Evolutionary conservation across 352 stramenopile species (phyloP), one percentile per base, ranked within the genome.

Genomic region (Pythium vanterpoolii): DNA sequence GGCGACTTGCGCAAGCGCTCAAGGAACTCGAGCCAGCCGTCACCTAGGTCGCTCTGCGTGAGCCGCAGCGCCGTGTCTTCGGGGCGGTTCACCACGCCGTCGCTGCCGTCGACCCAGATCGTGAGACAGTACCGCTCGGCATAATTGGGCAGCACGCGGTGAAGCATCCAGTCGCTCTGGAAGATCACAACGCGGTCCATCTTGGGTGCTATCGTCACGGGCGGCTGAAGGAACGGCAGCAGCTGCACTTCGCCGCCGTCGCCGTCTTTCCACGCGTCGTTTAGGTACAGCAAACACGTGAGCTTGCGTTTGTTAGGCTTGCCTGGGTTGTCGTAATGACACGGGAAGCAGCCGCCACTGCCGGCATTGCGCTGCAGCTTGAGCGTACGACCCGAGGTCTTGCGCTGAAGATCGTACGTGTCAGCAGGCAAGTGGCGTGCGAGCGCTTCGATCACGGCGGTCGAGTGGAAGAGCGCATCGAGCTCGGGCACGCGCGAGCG

Each of bases 321-420:
- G 31, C 82, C 79, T 9, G 84, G 84, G 56, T 94, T 94, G 66
- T 94, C 84, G 70, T 92, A 92, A 38, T 92, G 84, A 55, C 81
- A 89, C 27, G 84, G 84, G 51, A 94, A 94, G 60, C 82, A 92
- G 18, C 82, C 84, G 34, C 81, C 81, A 21, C 76, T 64, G 52
- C 83, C 83, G 21, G 73, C 76, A 55, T 94, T 94, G 69, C 72
- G 76, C 64, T 94, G 84, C 28, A 94, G 66, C 66, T 94, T 94
- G 23, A 94, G 61, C 48, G 83, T 87, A 13, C 77, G 73, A 26
- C 71, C 72, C 6, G 68, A 74, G 13, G 79, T 89, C 44, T 74
- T 77, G 44, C 80, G 82, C 49, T 87, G 64, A 28, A 90, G 62
- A 4, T 77, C 71, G 31, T 83, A 84, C 34, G 76, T 68, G 5